Base-by-base conservation (phyloP, 2,329 filamentous ascomycete genomes). In the Sordariomycetes sp. region DNA sequence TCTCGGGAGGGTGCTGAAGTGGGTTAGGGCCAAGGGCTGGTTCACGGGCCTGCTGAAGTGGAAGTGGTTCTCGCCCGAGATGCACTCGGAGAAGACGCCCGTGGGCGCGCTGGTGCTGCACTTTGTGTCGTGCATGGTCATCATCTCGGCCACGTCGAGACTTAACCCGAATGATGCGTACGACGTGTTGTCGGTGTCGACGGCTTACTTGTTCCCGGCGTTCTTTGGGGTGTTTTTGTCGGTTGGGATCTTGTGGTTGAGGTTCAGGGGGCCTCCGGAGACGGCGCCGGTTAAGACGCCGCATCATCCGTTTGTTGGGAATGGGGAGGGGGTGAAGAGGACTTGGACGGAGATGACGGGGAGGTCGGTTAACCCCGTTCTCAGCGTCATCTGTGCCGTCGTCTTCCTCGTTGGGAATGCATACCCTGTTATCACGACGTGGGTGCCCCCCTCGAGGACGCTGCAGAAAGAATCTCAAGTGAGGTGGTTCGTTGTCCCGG, bases 1-100 rank as follows among this genome's bases (percentile, higher is more conserved):
- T 1, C 22, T 71, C 3, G 69, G 69, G 0, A 64, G 68, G 2
- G 59, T 71, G 0, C 58, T 71, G 5, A 51, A 53, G 1, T 70
- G 66, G 65, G 62, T 71, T 48, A 62, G 67, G 28, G 61, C 60
- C 35, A 65, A 63, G n/a, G 64, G 67, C 1, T 65, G 63, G 61
- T 68, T 69, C 35, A 61, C 59, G 13, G 64, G 62, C 1, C 57
- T 69, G 24, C 59, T 68, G 10, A 62, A 62, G 7, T 57, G 63
- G 1, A 61, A 60, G 0, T 69, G 67, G 67, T 62, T 70, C 48
- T 66, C 65, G 0, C 69, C 69, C 1, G 67, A 69, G 35, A 61
- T 69, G 3, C 69, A 71, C 54, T 60, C 59, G n/a, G 69, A 71
- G 60, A 65, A 65, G 54, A 71, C 69, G 0, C 69, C 69, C 0